Base-by-base conservation (phyloP, 148 eudicot species). In the Chenopodium quinoa region DNA sequence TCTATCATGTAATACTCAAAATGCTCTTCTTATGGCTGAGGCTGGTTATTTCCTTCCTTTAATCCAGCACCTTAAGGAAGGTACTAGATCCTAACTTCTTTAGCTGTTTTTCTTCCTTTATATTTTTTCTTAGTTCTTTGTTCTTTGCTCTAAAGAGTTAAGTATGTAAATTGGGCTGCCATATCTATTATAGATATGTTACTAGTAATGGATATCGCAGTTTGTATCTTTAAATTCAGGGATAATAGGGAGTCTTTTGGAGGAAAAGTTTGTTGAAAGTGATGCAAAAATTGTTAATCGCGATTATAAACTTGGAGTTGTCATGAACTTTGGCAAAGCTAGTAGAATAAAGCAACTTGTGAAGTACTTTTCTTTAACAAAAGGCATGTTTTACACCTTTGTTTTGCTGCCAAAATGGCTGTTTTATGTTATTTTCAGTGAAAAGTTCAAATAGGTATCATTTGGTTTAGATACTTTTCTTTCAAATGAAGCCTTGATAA, bases 21-120 rank as follows among this genome's bases (percentile, higher is more conserved):
- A 93, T 89, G 99, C 93, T 82, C 97, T 95, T 85, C 93, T 91
- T 75, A 95, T 95, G 97, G 97, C 99, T 20, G 97, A 95, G 88
- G 91, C 99, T 52, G 98, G 93, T 77, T 93, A 93, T 75, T 93
- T 93, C 85, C 90, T 78, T 83, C 99, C 99, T 75, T 78, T 95
- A 37, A 85, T 92, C 31, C 90, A 90, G 27, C 94, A 92, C 86
- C 90, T 95, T 1, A 90, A 83, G 58, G 89, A 93, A 89, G 99
- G 99, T 95, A 92, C 27, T 27, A 27, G 27, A 27, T 27, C 47
- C 48, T 40, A n/a, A 54, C 52, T 23, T 62, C 52, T 80, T 68
- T 69, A 22, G 9, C 10, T 63, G 2, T 11, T 47, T 14, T 67
- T 46, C 52, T 60, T 29, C 65, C 78, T 52, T 52, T 27, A 27